A percentile compares a stretch with the other conserved stretches of the same genome.
phyloP scores from a whole-genome alignment of 306 rosid genomes.

The Vachellia pachyceras region DNA sequence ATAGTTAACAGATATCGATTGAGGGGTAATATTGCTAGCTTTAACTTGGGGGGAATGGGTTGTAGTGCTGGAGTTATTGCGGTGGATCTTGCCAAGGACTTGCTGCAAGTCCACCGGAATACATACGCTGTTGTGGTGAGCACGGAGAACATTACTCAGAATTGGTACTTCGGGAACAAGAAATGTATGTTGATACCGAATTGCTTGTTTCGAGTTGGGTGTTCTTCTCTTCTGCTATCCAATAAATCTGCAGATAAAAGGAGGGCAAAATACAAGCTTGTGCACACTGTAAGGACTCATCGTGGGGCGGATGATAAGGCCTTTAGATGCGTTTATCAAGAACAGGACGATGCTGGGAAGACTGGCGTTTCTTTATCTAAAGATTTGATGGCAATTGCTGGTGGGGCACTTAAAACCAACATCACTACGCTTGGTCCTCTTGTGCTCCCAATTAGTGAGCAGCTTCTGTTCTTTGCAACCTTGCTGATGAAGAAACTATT shows the following conservation, averaged over 20 bases:
- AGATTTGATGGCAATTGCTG: slow-evolving; percentile 83
- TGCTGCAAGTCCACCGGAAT: slow-evolving; percentile 68
- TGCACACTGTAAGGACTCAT: slow-evolving; percentile 75
- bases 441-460: slow-evolving; percentile 84
- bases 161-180: slow-evolving; percentile 74
- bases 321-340: slow-evolving; percentile 71
- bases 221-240: slow-evolving; percentile 61
- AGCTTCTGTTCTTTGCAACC: slow-evolving; percentile 68
- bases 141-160: slow-evolving; percentile 80
- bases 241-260: slow-evolving; percentile 57
- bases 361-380: slow-evolving; percentile 79
- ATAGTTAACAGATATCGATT: slow-evolving; percentile 69
- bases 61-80: slow-evolving; percentile 86
- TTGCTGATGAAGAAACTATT: slow-evolving; percentile 61
- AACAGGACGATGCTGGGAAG: slow-evolving; percentile 72
- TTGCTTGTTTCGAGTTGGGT: slow-evolving; percentile 76
- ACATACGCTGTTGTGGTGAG: slow-evolving; percentile 76
- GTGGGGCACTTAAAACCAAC: slow-evolving; percentile 72
- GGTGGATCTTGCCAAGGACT: slow-evolving; percentile 71
- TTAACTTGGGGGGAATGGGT: slow-evolving; percentile 86
- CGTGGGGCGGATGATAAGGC: slow-evolving; percentile 78
- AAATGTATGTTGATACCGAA: slow-evolving; percentile 70
- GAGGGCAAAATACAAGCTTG: slow-evolving; percentile 69
- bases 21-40: slow-evolving; percentile 75
- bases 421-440: slow-evolving; percentile 79